Conservation (phyloP, 148 eudicot species). For the Nepenthes mirabilis region DNA sequence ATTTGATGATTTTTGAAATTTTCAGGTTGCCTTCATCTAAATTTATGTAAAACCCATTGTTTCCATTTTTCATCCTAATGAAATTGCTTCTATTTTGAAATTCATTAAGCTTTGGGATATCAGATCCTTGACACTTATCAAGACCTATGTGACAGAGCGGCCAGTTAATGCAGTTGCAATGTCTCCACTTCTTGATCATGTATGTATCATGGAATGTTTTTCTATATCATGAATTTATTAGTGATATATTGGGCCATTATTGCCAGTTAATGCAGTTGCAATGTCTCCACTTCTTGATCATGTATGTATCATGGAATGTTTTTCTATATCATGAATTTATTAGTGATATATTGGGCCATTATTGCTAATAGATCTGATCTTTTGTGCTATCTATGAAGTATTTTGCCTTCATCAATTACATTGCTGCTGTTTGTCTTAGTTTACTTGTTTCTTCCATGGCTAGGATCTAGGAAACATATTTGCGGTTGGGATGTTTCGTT, state of each 20-base stretch:
- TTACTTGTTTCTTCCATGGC: too few relatives aligned
- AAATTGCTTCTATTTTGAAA: background rate
- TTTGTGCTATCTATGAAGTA: background rate
- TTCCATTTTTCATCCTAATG: background rate
- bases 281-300: slow-evolving; percentile 91
- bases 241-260: too few relatives aligned
- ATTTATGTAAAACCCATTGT: background rate
- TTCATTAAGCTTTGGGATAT: slow-evolving; percentile 75
- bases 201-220: slow-evolving; percentile 17
- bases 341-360: too few relatives aligned
- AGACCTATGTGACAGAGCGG: slow-evolving; percentile 68
- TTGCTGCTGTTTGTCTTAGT: too few relatives aligned
- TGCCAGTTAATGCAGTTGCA: slow-evolving; percentile 64
- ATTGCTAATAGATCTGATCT: too few relatives aligned
- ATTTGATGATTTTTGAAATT: background rate
- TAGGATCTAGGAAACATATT: too few relatives aligned
- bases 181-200: slow-evolving; percentile 91
- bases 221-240: too few relatives aligned
- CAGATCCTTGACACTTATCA: slow-evolving; percentile 61
- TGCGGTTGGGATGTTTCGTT: too few relatives aligned
- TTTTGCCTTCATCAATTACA: too few relatives aligned
- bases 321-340: too few relatives aligned
- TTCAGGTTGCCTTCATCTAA: background rate
- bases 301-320: slow-evolving; percentile 26
- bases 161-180: slow-evolving; percentile 94